Conservation (phyloP, 2,329 filamentous ascomycete genomes). For the Emmonsia crescens region DNA sequence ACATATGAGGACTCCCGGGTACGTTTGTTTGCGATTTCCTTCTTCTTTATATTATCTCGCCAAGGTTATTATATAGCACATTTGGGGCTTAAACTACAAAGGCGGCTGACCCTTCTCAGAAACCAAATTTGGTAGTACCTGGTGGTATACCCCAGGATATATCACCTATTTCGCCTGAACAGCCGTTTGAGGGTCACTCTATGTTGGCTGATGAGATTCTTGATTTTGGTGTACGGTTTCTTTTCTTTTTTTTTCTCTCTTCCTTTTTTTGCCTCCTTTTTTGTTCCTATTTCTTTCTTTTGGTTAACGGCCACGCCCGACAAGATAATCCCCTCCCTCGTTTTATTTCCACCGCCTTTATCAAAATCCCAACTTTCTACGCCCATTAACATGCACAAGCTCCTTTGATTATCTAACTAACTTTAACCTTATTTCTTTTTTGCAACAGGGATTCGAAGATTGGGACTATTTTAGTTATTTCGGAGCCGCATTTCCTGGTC, state of each 20-base stretch:
- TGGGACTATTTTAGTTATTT: conserved; percentile 13
- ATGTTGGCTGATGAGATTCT: not conserved
- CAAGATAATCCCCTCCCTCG: not conserved
- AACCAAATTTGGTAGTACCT: not conserved
- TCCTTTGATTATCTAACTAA: not conserved
- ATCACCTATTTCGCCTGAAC: not conserved
- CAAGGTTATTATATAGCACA: not conserved
- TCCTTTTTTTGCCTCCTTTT: not conserved
- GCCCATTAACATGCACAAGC: not conserved
- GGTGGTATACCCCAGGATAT: not conserved
- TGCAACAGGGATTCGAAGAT: conserved; percentile 7
- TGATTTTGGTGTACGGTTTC: conserved; percentile 7
- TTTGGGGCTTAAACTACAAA: not conserved
- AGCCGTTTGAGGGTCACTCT: not conserved
- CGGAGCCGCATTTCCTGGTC: conserved; percentile 1
- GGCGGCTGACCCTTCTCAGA: not conserved
- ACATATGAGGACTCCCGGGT: conserved; percentile 5
- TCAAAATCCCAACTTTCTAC: not conserved
- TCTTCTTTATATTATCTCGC: not conserved
- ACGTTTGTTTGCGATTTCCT: not conserved
- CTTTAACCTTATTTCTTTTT: not conserved
- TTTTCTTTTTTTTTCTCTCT: not conserved
- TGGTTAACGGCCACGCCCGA: not conserved
- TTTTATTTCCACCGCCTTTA: not conserved
- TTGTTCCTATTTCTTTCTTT: not conserved